Evolutionary conservation across 495 filamentous ascomycete genomes (phyloP).

Genomic region (Daldinia bambusicola): DNA sequence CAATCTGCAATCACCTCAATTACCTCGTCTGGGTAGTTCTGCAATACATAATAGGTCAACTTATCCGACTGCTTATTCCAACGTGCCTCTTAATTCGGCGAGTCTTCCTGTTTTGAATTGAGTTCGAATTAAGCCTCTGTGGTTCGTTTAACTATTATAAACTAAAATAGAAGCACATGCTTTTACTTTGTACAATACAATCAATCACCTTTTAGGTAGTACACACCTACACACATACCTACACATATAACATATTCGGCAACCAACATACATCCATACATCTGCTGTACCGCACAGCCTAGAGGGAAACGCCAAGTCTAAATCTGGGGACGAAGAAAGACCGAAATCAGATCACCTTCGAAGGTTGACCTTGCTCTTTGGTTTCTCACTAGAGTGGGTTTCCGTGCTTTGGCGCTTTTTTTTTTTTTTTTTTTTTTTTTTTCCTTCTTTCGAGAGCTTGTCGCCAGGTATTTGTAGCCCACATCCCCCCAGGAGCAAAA

Average conservation of each 20-base stretch:
- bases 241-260: no score
- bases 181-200: background rate
- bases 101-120: slow-evolving; percentile 19
- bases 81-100: background rate
- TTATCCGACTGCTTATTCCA: background rate
- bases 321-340: slow-evolving; percentile 28
- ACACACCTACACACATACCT: slow-evolving; percentile 5
- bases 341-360: slow-evolving; percentile 26
- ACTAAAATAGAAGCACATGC: background rate
- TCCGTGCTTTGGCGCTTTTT: background rate
- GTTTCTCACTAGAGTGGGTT: slow-evolving; percentile 1
- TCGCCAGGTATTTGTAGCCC: slow-evolving; percentile 30
- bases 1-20: background rate
- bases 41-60: slow-evolving; percentile 22
- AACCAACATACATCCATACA: no score
- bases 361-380: background rate
- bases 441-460: background rate
- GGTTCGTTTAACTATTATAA: slow-evolving; percentile 2
- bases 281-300: slow-evolving; percentile 6
- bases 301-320: slow-evolving; percentile 26
- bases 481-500: slow-evolving; percentile 45
- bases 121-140: background rate
- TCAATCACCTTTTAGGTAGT: background rate
- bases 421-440: no score
- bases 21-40: slow-evolving; percentile 15